A percentile compares a stretch with the other conserved stretches of the same genome.
Conservation (phyloP, 805 yeast species). For the Isabelozyma gotoi region DNA sequence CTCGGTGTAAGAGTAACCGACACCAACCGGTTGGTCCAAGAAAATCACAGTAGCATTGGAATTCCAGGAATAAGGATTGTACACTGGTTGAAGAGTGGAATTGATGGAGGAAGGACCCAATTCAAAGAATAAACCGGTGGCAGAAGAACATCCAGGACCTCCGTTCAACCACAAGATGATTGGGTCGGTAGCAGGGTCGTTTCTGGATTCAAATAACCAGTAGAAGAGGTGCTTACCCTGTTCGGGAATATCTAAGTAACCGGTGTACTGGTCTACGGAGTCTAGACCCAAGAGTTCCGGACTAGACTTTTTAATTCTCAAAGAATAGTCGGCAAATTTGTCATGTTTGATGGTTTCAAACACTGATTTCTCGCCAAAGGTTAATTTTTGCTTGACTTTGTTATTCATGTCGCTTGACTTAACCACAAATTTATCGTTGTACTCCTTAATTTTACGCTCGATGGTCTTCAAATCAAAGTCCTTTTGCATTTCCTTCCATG, state of each 20-base stretch:
- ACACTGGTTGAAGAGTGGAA: conserved; percentile 62
- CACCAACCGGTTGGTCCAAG: conserved; percentile 92
- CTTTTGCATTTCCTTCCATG: conserved; percentile 16
- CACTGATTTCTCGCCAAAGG: not conserved
- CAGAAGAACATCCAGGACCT: conserved; percentile 94
- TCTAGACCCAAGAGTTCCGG: conserved; percentile 39
- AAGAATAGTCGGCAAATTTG: conserved; percentile 23
- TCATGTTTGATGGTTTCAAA: conserved; percentile 17
- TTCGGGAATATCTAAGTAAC: conserved; percentile 36
- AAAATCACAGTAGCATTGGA: conserved; percentile 85
- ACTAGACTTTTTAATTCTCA: conserved; percentile 30
- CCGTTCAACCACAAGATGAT: conserved; percentile 91
- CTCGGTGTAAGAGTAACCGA: conserved; percentile 81
- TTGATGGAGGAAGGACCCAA: conserved; percentile 84
- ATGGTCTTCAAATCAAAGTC: conserved; percentile 8
- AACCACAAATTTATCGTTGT: conserved; percentile 5
- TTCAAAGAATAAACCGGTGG: conserved; percentile 88
- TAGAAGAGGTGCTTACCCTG: conserved; percentile 77
- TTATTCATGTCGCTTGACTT: conserved; percentile 8
- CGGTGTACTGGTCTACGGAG: conserved; percentile 37
- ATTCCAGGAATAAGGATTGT: conserved; percentile 90
- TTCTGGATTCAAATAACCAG: conserved; percentile 92
- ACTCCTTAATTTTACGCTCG: conserved; percentile 6
- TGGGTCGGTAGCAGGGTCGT: conserved; percentile 84
- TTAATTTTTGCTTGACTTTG: conserved; percentile 4